Evolutionary conservation across 148 eudicot genomes (phyloP).

Genomic region (Suaeda aralocaspica): DNA sequence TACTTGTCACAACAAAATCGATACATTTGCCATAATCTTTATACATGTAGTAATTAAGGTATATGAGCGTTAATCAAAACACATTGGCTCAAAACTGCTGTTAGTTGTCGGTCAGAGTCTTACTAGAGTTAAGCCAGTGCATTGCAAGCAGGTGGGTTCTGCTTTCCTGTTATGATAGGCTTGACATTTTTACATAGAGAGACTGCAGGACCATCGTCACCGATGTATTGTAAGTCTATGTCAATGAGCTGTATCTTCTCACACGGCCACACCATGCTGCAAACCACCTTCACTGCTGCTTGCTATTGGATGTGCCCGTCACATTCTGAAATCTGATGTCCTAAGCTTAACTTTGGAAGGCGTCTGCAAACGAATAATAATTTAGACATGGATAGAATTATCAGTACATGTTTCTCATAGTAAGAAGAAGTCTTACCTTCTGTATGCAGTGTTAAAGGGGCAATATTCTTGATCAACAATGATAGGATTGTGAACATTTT

Average conservation of each 20-base stretch:
- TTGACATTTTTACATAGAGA: conserved; percentile 39
- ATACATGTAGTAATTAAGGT: too few species aligned
- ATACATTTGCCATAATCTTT: too few species aligned
- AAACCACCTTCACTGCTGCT: conserved; percentile 37
- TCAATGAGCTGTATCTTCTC: conserved; percentile 33
- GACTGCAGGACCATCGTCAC: conserved; percentile 29
- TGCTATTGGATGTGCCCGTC: conserved; percentile 32
- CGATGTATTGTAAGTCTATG: conserved; percentile 36
- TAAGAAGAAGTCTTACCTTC: conserved; percentile 12
- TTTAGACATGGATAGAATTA: not conserved
- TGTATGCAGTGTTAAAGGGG: conserved; percentile 42
- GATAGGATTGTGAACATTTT: conserved; percentile 38
- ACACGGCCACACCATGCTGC: conserved; percentile 40
- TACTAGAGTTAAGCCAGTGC: not conserved
- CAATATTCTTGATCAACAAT: conserved; percentile 53
- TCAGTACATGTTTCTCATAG: too few species aligned
- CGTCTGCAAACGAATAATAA: conserved; percentile 15
- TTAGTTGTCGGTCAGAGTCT: too few species aligned
- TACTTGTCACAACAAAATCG: too few species aligned
- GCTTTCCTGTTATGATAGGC: conserved; percentile 32
- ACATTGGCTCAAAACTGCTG: too few species aligned
- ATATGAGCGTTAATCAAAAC: too few species aligned
- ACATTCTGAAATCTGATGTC: conserved; percentile 38
- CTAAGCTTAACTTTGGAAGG: conserved; percentile 49
- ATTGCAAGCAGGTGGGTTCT: conserved; percentile 38